These are phyloP conservation scores for Exserohilum rostratum DNA, from an alignment of 2,329 filamentous ascomycete species.

Conservation along the genomic window DNA sequence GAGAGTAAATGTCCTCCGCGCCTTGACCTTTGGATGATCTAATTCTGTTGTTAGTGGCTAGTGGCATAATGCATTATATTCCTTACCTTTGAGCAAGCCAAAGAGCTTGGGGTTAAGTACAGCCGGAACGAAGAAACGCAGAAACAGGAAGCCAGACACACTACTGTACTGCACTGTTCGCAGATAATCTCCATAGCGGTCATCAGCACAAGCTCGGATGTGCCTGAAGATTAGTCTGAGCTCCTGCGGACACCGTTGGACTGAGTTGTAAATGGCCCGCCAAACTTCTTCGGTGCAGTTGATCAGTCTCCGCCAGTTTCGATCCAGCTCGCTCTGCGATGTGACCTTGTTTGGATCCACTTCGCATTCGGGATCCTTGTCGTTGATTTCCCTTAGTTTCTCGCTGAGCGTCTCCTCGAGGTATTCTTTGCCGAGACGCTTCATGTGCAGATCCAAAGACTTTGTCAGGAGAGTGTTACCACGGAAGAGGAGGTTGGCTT, in stretches of 20 bases:
- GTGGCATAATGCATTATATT: not conserved
- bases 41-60: conserved; percentile 24
- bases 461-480: conserved; percentile 95
- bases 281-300: conserved; percentile 81
- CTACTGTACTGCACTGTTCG: conserved; percentile 91
- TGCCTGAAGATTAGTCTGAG: conserved; percentile 87
- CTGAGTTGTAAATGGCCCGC: conserved; percentile 80
- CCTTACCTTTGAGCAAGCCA: conserved; percentile 73
- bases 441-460: conserved; percentile 94
- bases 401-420: conserved; percentile 85
- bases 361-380: conserved; percentile 89
- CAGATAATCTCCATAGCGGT: conserved; percentile 91
- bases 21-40: conserved; percentile 81
- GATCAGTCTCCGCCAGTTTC: conserved; percentile 82
- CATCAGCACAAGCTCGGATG: conserved; percentile 88
- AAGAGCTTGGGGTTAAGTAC: conserved; percentile 95
- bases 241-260: conserved; percentile 76
- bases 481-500: conserved; percentile 93
- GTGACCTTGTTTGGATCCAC: conserved; percentile 84
- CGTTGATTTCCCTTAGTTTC: conserved; percentile 87
- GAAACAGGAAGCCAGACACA: conserved; percentile 91
- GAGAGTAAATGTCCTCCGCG: conserved; percentile 86
- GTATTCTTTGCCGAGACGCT: conserved; percentile 89
- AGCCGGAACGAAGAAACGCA: conserved; percentile 95
- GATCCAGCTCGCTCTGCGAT: conserved; percentile 72